Evolutionary conservation across 2,329 filamentous ascomycete genomes (phyloP), one percentile per base, ranked within the genome.

Genomic region (Pseudogymnoascus sp.): DNA sequence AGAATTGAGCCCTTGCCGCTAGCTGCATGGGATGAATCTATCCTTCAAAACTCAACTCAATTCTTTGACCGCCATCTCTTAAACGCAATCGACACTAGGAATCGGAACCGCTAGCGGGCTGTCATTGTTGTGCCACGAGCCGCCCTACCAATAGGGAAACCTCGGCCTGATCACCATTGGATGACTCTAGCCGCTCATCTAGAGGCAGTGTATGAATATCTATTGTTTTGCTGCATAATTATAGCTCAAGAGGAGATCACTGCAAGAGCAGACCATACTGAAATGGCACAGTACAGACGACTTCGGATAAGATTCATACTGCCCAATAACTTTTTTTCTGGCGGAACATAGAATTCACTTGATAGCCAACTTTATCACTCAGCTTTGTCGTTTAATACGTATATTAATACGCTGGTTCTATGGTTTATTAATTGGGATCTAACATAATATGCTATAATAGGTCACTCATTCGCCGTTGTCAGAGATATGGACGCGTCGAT

Each of bases 401-500:
- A 42, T 9, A 42, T 42, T 42, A 21, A 12, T 10, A n/a, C 1
- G 21, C 6, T 21, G 15, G 5, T 2, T 18, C 39, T 6, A 2
- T 21, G 15, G 12, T 12, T 12, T 42, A 10, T 39, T 42, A 10
- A 42, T 42, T 42, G 15, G 1, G 8, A 12, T 42, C 15, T 21
- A 42, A 21, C 21, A 15, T 10, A 40, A 8, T 21, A 42, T 42
- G 5, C 15, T 40, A 10, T 40, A n/a, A 29, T 27, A 40, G 5
- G n/a, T 39, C 36, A 15, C 1, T 2, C 7, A 5, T 40, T 40
- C 15, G 37, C 4, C 8, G 8, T 10, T 3, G 15, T 40, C 15
- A 21, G 5, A 21, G 1, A 12, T 21, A 40, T 12, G 39, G 9
- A 7, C 21, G 9, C 15, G 39, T 40, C 15, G 39, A 40, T 72